Evolutionary conservation across 345 rosid species (phyloP), one percentile per base, ranked within the genome.

Genomic region (Melaleuca quinquenervia): DNA sequence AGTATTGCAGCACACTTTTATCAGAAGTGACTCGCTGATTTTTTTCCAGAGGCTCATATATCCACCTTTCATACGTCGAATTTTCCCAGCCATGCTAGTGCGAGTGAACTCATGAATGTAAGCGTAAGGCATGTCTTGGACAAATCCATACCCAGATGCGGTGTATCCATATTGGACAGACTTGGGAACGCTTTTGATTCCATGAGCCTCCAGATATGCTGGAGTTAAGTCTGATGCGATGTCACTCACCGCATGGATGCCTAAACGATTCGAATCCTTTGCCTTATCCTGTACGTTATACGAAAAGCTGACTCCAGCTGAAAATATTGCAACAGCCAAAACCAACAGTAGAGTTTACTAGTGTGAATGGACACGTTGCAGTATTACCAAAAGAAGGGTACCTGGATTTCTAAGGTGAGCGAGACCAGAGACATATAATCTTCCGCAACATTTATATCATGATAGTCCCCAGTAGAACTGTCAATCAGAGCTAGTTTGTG

Each of bases 51-150:
- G 89, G 53, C 91, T 90, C 55, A 88, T 89, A 58, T 94, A 93
- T 88, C 95, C 96, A 80, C 93, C 94, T 84, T 87, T 93, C 78
- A 94, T 90, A 41, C 95, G 94, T 24, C 91, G 85, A 50, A 94
- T 93, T 88, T 94, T 94, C 75, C 96, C 94, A 21, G 96, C 96
- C 95, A 94, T 94, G 82, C 95, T 93, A 80, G 95, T 94, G 85
- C 92, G 83, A 45, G 93, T 93, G 88, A 94, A 94, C 88, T 94
- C 96, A 75, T 94, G 96, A 56, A 94, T 82, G 85, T 92, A 94
- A 14, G 95, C 94, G 58, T 93, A 93, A 49, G 96, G 92, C 96
- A 94, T 94, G 86, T 94, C 95, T 87, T 91, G 94, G 58, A 92
- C 91, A 49, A 88, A 93, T 53, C 96, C 96, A 55, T 94, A 93